These are phyloP conservation scores for Bidens hawaiensis DNA, from an alignment of 140 eudicot genomes.

Conservation along the genomic window DNA sequence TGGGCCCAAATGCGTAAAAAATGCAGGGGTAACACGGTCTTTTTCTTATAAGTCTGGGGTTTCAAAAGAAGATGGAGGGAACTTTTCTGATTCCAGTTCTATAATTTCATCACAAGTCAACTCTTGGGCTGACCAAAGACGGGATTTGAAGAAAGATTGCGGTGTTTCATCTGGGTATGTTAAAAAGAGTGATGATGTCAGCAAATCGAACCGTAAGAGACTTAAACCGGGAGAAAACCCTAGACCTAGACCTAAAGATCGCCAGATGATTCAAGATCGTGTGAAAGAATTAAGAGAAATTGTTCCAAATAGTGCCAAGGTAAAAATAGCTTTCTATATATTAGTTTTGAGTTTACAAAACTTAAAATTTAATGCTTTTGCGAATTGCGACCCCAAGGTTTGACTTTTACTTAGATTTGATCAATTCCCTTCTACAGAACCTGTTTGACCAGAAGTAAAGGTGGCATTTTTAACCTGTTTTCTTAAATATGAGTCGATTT, in stretches of 20 bases:
- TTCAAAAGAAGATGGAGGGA: constrained; percentile 48
- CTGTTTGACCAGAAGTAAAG: neutral
- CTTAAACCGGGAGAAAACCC: constrained; percentile 96
- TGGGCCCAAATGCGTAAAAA: constrained; percentile 38
- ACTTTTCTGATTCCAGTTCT: constrained; percentile 46
- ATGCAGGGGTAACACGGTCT: constrained; percentile 33
- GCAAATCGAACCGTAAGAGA: constrained; percentile 79
- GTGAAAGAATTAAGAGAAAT: constrained; percentile 92
- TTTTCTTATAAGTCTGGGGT: constrained; percentile 41
- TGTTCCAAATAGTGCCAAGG: constrained; percentile 91
- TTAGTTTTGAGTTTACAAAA: neutral
- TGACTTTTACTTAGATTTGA: neutral
- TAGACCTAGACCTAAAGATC: constrained; percentile 97
- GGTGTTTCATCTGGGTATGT: constrained; percentile 50
- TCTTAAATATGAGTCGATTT: neutral
- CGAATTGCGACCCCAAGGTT: neutral
- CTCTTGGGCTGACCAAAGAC: constrained; percentile 71
- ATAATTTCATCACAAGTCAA: constrained; percentile 67
- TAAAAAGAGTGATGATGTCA: constrained; percentile 52
- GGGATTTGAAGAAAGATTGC: constrained; percentile 30
- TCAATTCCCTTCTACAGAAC: neutral
- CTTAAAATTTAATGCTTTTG: constrained; percentile 5
- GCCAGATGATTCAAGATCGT: constrained; percentile 99
- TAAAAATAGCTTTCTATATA: constrained; percentile 15
- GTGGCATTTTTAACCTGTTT: neutral